Conservation (phyloP, 129 eudicot genomes). For the Lactuca saligna region DNA sequence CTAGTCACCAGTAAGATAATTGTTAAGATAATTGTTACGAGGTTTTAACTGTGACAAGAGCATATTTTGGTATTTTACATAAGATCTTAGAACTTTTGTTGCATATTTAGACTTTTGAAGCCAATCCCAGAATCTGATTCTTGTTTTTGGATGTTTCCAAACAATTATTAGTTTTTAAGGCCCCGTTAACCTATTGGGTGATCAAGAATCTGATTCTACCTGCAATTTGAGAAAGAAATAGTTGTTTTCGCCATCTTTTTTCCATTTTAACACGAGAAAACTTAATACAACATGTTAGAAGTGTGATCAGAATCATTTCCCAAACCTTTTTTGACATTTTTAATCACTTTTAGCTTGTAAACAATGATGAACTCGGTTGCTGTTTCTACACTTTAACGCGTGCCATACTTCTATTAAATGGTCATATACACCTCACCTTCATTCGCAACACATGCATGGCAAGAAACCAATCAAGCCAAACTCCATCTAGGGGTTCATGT, state of each 20-base stretch:
- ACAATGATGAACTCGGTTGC: slow-evolving; percentile 2
- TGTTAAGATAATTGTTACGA: no score
- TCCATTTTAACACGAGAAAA: slow-evolving; percentile 7
- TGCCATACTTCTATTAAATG: slow-evolving; percentile 26
- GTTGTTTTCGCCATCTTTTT: slow-evolving; percentile 7
- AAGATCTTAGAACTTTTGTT: slow-evolving; percentile 13
- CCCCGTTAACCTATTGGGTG: neutral
- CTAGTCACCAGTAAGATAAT: no score
- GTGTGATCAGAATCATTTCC: slow-evolving; percentile 36
- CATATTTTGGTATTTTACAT: neutral
- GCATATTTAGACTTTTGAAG: slow-evolving; percentile 31
- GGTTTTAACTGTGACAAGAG: neutral
- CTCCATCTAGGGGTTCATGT: slow-evolving; percentile 24
- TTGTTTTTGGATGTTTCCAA: neutral
- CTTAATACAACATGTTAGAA: slow-evolving; percentile 18
- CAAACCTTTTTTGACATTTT: slow-evolving; percentile 37
- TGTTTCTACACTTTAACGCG: neutral
- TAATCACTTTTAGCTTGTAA: slow-evolving; percentile 14
- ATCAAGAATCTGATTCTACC: slow-evolving; percentile 31
- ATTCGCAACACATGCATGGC: slow-evolving; percentile 39
- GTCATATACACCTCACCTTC: neutral
- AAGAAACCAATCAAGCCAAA: slow-evolving; percentile 29
- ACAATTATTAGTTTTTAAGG: slow-evolving; percentile 8
- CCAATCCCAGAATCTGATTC: slow-evolving; percentile 35
- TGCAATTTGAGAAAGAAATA: slow-evolving; percentile 14